Evolutionary conservation across 1,284 basidiomycete species (phyloP).

Genomic region (Rhodotorula sp.): DNA sequence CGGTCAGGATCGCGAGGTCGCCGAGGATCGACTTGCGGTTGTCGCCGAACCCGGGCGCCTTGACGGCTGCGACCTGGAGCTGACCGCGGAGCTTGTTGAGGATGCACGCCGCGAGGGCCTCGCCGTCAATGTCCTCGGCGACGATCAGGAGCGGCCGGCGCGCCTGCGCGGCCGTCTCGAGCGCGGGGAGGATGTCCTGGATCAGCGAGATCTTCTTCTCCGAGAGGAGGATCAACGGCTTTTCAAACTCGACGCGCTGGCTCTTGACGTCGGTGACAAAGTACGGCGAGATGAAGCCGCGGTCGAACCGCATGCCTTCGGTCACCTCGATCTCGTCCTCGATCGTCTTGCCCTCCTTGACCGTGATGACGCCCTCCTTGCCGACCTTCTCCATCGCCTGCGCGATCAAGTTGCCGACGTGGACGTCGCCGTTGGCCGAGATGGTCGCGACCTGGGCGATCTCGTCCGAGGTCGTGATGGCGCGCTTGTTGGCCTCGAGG

Average conservation of each 20-base stretch:
- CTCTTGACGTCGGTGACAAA: conserved; percentile 98
- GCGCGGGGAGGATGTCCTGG: conserved; percentile 91
- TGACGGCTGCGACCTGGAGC: conserved; percentile 86
- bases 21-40: conserved; percentile 98
- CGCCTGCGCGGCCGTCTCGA: conserved; percentile 86
- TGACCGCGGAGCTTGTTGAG: conserved; percentile 98
- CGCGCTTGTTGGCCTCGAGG: conserved; percentile 84
- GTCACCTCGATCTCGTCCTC: conserved; percentile 99
- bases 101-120: conserved; percentile 94
- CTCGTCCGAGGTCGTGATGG: conserved; percentile 94
- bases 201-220: conserved; percentile 98
- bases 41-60: conserved; percentile 96
- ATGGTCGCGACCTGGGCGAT: conserved; percentile 95
- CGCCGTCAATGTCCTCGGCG: conserved; percentile 95
- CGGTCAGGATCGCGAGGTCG: conserved; percentile 93
- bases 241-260: conserved; percentile 89
- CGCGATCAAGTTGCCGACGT: conserved; percentile 94
- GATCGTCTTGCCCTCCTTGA: conserved; percentile 93
- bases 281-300: conserved; percentile 97
- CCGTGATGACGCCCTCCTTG: conserved; percentile 99
- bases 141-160: conserved; percentile 93
- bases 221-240: conserved; percentile 85
- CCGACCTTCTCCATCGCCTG: conserved; percentile 99
- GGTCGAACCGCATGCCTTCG: conserved; percentile 99
- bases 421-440: conserved; percentile 92